A percentile compares a stretch with the other conserved stretches of the same genome.
Conservation (phyloP, 1,284 basidiomycete genomes). For the Cutaneotrichosporon mucoides region DNA sequence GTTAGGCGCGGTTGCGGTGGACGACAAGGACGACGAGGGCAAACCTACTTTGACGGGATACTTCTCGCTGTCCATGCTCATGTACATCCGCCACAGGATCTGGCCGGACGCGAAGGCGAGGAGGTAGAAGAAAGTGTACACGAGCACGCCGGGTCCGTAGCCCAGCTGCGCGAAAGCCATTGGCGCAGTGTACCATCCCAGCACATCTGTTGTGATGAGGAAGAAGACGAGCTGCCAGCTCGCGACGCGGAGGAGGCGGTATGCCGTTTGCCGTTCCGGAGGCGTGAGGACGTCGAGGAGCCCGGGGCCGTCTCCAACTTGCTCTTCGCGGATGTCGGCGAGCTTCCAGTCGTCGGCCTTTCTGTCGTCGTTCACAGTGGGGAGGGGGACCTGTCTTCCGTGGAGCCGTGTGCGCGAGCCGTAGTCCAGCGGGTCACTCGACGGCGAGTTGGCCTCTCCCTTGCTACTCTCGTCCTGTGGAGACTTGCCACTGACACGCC, state of each 20-base stretch:
- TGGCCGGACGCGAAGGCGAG: constrained; percentile 19
- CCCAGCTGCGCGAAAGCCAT: constrained; percentile 35
- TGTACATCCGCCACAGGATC: constrained; percentile 22
- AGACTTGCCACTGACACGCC: too few relatives aligned
- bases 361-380: too few relatives aligned
- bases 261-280: constrained; percentile 2
- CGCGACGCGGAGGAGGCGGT: constrained; percentile 16
- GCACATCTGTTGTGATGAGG: constrained; percentile 25
- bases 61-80: constrained; percentile 16
- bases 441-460: too few relatives aligned
- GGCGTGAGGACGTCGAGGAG: background rate
- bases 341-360: too few relatives aligned
- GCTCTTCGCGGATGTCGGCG: too few relatives aligned
- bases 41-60: constrained; percentile 11
- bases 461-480: too few relatives aligned
- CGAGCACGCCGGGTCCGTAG: constrained; percentile 24
- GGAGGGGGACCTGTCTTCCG: too few relatives aligned
- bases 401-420: too few relatives aligned
- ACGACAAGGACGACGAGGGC: too few relatives aligned
- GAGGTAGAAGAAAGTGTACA: constrained; percentile 20
- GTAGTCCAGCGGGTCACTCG: too few relatives aligned
- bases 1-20: too few relatives aligned
- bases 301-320: background rate
- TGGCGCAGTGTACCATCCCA: constrained; percentile 43
- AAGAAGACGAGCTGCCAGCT: constrained; percentile 22